Percentiles rank a stretch among this genome's conserved stretches.
phyloP scores from a whole-genome alignment of 106 monocot species.

The Dioscorea zingiberensis region DNA sequence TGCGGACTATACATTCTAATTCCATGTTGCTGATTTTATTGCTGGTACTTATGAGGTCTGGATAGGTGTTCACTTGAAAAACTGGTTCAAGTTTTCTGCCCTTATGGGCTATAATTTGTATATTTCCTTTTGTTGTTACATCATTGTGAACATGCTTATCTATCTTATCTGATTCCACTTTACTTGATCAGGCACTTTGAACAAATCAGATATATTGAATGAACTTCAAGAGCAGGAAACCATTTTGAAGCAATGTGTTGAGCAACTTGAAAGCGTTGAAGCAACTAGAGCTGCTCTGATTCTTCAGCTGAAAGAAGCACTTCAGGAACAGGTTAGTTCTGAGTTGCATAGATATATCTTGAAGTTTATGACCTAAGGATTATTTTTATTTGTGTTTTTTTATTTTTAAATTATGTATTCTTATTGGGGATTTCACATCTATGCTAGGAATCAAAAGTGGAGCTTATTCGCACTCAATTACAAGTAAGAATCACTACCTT shows the following conservation, averaged over 20 bases:
- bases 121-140: no score
- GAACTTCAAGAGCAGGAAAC: constrained; percentile 74
- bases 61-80: no score
- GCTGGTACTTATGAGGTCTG: no score
- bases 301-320: constrained; percentile 68
- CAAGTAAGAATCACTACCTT: constrained; percentile 47
- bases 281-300: constrained; percentile 53
- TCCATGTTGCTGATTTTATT: no score
- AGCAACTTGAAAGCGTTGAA: constrained; percentile 70
- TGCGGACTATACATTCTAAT: no score
- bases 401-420: neutral
- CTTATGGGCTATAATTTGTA: no score
- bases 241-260: constrained; percentile 60
- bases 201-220: constrained; percentile 34
- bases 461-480: constrained; percentile 51
- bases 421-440: constrained; percentile 4
- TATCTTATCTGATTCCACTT: no score
- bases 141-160: no score
- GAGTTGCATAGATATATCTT: neutral
- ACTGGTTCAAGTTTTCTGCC: no score
- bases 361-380: neutral
- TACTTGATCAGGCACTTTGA: constrained; percentile 45
- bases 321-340: constrained; percentile 70
- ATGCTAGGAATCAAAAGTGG: constrained; percentile 76
- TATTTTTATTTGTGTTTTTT: no score